These are phyloP conservation scores for Chlamydomonas sphaeroides DNA, from an alignment of 139 green algal genomes.

Conservation along the genomic window DNA sequence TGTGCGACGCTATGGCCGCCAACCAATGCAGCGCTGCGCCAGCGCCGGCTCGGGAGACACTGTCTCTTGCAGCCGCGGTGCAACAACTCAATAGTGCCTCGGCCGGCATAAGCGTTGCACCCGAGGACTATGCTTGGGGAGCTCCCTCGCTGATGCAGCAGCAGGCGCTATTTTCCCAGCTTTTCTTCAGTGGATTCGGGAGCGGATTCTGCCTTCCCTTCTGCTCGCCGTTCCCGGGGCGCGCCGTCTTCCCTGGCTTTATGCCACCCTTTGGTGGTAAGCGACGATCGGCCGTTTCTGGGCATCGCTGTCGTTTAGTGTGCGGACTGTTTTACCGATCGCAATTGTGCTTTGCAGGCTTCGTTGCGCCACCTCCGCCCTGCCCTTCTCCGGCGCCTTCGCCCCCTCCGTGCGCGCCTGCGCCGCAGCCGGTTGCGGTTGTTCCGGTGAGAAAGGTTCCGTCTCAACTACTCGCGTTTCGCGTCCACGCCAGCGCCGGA, in stretches of 20 bases:
- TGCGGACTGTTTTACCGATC: too few relatives aligned
- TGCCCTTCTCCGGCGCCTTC: not conserved
- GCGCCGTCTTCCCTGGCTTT: constrained; percentile 5
- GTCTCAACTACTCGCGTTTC: too few relatives aligned
- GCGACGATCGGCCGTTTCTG: too few relatives aligned
- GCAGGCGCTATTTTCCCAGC: constrained; percentile 11
- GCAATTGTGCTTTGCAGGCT: constrained; percentile 5
- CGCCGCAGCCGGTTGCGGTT: not conserved
- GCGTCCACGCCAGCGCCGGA: too few relatives aligned
- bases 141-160: constrained; percentile 11
- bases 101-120: constrained; percentile 1
- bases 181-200: too few relatives aligned
- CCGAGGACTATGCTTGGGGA: constrained; percentile 11
- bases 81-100: not conserved
- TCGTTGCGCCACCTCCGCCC: not conserved
- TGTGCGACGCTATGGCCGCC: too few relatives aligned
- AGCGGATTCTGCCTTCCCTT: too few relatives aligned
- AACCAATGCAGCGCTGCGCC: not conserved
- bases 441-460: too few relatives aligned
- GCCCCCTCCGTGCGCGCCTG: constrained; percentile 18
- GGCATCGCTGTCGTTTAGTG: too few relatives aligned
- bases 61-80: constrained; percentile 4
- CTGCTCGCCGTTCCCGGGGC: too few relatives aligned
- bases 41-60: too few relatives aligned
- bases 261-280: constrained; percentile 15